Conservation (phyloP, 257 asterid species). For the Solanum lignicaule region DNA sequence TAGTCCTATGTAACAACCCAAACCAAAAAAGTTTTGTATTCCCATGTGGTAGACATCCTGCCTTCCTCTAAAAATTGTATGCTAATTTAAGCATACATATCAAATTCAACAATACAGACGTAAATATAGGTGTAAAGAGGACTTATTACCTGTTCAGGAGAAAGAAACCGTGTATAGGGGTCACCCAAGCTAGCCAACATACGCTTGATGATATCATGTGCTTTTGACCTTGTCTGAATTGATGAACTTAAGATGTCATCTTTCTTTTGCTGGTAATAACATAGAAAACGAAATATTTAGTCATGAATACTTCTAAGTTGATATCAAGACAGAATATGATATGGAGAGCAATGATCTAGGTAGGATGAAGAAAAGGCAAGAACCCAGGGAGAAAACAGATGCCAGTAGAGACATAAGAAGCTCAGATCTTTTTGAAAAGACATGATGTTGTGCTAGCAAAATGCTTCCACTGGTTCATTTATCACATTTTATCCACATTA, state of each 20-base stretch:
- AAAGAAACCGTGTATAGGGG: constrained; percentile 81
- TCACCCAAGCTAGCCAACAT: constrained; percentile 90
- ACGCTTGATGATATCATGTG: constrained; percentile 70
- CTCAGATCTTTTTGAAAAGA: not conserved
- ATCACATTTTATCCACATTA: not conserved
- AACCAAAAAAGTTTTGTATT: not conserved
- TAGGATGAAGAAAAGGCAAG: not conserved
- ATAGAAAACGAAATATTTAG: not conserved
- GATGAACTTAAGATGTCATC: constrained; percentile 53
- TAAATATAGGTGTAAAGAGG: not conserved
- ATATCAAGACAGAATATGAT: not conserved
- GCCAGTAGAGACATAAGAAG: not conserved
- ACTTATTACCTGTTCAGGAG: constrained; percentile 70
- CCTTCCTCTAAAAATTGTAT: not conserved
- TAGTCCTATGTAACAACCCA: not conserved
- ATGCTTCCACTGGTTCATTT: not conserved
- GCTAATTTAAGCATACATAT: not conserved
- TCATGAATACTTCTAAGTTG: not conserved
- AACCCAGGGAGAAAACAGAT: not conserved
- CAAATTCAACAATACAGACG: not conserved
- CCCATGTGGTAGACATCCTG: not conserved
- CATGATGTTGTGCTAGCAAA: not conserved
- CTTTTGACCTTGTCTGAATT: constrained; percentile 66
- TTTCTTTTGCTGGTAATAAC: constrained; percentile 58
- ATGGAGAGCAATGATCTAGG: not conserved